These are phyloP conservation scores for Trichophyton verrucosum DNA, from an alignment of 2,329 filamentous ascomycete genomes.

Conservation along the genomic window DNA sequence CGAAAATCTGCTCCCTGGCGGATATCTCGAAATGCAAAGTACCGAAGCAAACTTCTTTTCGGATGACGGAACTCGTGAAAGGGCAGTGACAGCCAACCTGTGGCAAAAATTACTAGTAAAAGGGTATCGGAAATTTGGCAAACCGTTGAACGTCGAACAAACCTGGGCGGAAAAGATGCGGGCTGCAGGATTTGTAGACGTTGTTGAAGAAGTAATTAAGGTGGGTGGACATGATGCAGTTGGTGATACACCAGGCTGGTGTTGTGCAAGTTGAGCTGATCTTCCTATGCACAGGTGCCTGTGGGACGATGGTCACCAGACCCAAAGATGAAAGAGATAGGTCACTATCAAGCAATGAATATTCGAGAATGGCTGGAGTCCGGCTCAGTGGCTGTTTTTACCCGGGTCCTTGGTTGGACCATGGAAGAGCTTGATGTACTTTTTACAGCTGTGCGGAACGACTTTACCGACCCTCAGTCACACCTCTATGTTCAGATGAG, in stretches of 20 bases:
- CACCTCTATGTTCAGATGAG: constrained; percentile 9
- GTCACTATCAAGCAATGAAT: constrained; percentile 14
- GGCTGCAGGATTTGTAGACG: constrained; percentile 23
- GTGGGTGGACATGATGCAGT: constrained; percentile 14
- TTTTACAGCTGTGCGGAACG: constrained; percentile 4
- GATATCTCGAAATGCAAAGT: constrained; percentile 28
- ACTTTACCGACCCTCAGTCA: constrained; percentile 7
- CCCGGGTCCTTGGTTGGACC: constrained; percentile 18
- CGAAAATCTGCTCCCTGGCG: constrained; percentile 23
- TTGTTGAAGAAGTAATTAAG: constrained; percentile 26
- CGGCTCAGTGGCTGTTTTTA: constrained; percentile 18
- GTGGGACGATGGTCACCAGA: constrained; percentile 24
- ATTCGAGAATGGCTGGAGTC: constrained; percentile 18
- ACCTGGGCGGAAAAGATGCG: constrained; percentile 19
- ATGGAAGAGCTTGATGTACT: constrained; percentile 9
- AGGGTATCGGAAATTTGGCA: constrained; percentile 24
- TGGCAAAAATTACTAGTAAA: constrained; percentile 22
- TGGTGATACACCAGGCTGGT: background rate
- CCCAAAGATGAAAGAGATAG: constrained; percentile 12
- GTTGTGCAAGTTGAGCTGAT: background rate
- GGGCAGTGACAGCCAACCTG: constrained; percentile 18
- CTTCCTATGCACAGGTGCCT: constrained; percentile 27
- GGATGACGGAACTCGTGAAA: constrained; percentile 23
- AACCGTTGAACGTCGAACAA: constrained; percentile 25
- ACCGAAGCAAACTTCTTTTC: constrained; percentile 21